Percentiles rank a stretch among this genome's conserved stretches.
Conservation (phyloP, 257 asterid species). For the Mentha longifolia region DNA sequence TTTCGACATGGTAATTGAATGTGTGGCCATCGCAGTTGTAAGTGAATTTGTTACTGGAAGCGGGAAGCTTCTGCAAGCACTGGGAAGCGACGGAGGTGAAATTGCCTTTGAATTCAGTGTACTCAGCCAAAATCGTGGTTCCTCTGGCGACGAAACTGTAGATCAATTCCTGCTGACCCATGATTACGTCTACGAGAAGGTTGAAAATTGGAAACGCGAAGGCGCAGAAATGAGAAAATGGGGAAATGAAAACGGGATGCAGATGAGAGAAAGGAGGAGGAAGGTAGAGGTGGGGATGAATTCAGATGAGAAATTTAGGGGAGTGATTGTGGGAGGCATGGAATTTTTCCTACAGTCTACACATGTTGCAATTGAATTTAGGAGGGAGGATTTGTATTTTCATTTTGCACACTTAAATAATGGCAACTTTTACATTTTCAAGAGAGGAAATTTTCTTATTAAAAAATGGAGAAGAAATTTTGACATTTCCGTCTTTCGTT, state of each 20-base stretch:
- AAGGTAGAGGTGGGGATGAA: slow-evolving; percentile 35
- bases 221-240: slow-evolving; percentile 6
- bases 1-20: slow-evolving; percentile 56
- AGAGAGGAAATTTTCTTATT: no score
- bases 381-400: slow-evolving; percentile 1
- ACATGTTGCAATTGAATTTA: slow-evolving; percentile 22
- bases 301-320: slow-evolving; percentile 41
- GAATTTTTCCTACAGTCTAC: slow-evolving; percentile 3
- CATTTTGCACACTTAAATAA: no score
- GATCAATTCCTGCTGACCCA: slow-evolving; percentile 65
- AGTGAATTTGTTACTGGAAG: slow-evolving; percentile 53
- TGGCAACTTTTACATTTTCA: no score
- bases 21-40: slow-evolving; percentile 62
- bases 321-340: slow-evolving; percentile 24
- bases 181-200: slow-evolving; percentile 19
- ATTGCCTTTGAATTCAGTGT: slow-evolving; percentile 55
- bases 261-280: slow-evolving; percentile 22
- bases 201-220: background rate
- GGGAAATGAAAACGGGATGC: slow-evolving; percentile 15
- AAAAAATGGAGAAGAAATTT: no score
- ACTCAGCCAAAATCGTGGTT: slow-evolving; percentile 45
- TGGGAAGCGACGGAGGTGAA: slow-evolving; percentile 55
- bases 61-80: slow-evolving; percentile 56
- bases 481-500: no score
- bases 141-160: slow-evolving; percentile 57